Base-by-base conservation (phyloP, 1,284 basidiomycete genomes). In the Inonotus hispidus region DNA sequence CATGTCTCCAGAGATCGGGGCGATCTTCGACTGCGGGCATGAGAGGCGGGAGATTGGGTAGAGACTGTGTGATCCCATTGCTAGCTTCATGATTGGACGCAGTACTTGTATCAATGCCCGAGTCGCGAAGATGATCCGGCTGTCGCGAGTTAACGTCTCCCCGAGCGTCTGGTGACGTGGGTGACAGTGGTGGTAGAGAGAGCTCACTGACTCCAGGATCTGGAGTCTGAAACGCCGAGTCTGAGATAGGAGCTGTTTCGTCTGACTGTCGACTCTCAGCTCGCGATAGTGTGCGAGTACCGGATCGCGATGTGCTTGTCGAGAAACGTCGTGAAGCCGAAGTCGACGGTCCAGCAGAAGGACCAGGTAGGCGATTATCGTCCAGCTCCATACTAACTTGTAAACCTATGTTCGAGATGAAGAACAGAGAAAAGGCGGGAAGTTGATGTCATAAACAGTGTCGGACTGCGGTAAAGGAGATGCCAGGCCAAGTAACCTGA, bases 71-170 rank as follows among this genome's bases (percentile, higher is more conserved):
- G 3, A 27, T 8, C 29, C 13, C 8, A 41, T 29, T 35, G 43
- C 29, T 56, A 13, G 10, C 19, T 13, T 29, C 46, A 32, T 8
- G 41, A 19, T 39, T 29, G 21, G 37, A 35, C 14, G 52, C 16
- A 13, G 53, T 35, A 46, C 16, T 55, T 60, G 53, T 55, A 47
- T 41, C 53, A 27, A 55, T 25, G 16, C 59, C 53, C 13, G 59
- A 56, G 47, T 60, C 59, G n/a, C 43, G 49, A 43, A 43, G 41
- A 7, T 43, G 41, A 10, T 16, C 53, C 45, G 32, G 37, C 38
- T 38, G 56, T 29, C 23, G 56, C n/a, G 25, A 19, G 23, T 46
- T 14, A n/a, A 46, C 55, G 27, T 56, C 11, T 27, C 13, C 13
- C 38, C 39, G 55, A 29, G n/a, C 3, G n/a, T 23, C 25, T 45